phyloP scores from a whole-genome alignment of 1,284 basidiomycete genomes.

The Moesziomyces parantarcticus region DNA sequence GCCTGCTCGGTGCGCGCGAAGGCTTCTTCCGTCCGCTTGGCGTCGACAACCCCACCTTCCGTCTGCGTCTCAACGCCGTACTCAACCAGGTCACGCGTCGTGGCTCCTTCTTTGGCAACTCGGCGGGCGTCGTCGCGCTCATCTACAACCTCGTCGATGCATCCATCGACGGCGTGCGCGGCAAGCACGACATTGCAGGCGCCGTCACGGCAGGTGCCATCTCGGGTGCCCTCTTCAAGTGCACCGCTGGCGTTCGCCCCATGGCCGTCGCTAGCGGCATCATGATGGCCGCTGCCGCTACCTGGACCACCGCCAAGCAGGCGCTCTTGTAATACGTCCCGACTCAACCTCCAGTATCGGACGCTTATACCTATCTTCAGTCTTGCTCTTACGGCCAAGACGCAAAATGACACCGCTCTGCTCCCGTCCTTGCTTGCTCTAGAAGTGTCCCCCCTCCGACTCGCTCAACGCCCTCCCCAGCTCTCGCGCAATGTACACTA shows the following conservation, averaged over 20 bases:
- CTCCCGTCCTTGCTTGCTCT: conserved; percentile 10
- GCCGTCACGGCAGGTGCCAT: conserved; percentile 91
- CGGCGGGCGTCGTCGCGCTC: conserved; percentile 93
- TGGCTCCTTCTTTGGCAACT: conserved; percentile 98
- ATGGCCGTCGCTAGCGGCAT: conserved; percentile 87
- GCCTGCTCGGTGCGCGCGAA: conserved; percentile 94
- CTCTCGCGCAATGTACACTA: conserved; percentile 38
- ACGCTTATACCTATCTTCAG: conserved; percentile 1
- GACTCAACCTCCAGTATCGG: conserved; percentile 1
- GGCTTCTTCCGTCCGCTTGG: conserved; percentile 85
- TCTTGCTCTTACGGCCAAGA: neutral
- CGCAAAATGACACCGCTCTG: conserved; percentile 31
- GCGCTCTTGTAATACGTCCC: conserved; percentile 24
- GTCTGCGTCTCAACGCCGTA: conserved; percentile 94
- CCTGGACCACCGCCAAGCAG: conserved; percentile 76
- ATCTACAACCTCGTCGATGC: conserved; percentile 97
- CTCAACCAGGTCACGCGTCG: conserved; percentile 95
- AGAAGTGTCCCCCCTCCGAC: neutral
- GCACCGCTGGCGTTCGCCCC: conserved; percentile 90
- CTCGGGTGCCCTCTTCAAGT: conserved; percentile 92
- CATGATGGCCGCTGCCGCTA: conserved; percentile 85
- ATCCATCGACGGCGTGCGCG: conserved; percentile 85
- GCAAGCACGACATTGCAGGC: conserved; percentile 89
- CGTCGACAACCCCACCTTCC: conserved; percentile 69
- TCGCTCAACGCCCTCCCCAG: conserved; percentile 1